A percentile compares a stretch with the other conserved stretches of the same genome.
These are phyloP conservation scores for Daldinia childiae DNA, from an alignment of 495 filamentous ascomycete species.

Conservation along the genomic window DNA sequence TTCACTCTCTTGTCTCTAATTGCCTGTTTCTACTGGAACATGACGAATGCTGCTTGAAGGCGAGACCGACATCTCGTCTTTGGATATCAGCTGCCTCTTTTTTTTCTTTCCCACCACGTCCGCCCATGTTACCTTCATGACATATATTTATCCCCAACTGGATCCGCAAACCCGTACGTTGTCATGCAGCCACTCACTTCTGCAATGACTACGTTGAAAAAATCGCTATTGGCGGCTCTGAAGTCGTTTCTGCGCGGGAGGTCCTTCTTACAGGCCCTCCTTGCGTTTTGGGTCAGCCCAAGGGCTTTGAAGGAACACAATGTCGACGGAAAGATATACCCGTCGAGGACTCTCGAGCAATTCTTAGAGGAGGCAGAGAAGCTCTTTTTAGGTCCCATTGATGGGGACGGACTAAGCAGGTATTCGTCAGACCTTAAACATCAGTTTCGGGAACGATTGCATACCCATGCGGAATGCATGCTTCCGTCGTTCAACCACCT, in stretches of 20 bases:
- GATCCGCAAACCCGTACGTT: conserved; percentile 38
- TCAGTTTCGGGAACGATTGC: conserved; percentile 58
- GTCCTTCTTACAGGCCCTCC: conserved; percentile 60
- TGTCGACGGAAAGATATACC: conserved; percentile 38
- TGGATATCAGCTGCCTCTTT: conserved; percentile 31
- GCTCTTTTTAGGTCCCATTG: conserved; percentile 51
- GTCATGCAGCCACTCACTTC: conserved; percentile 58
- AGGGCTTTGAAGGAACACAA: conserved; percentile 49
- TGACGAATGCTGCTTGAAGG: conserved; percentile 41
- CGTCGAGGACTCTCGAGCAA: conserved; percentile 40
- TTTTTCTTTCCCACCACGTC: conserved; percentile 4
- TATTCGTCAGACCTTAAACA: conserved; percentile 56
- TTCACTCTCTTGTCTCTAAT: conserved; percentile 39
- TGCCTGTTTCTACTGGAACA: conserved; percentile 42
- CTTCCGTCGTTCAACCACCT: conserved; percentile 73
- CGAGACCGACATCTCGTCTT: conserved; percentile 22
- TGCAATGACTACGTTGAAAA: conserved; percentile 58
- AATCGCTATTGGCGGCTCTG: conserved; percentile 53
- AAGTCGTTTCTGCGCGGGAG: conserved; percentile 62
- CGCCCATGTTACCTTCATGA: conserved; percentile 41
- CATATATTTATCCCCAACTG: conserved; percentile 40
- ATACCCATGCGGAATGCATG: conserved; percentile 62
- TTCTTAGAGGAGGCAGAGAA: conserved; percentile 51
- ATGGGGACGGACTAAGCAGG: conserved; percentile 48
- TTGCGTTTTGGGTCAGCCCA: conserved; percentile 60